Evolutionary conservation across 1,139 yeast genomes (phyloP).

Genomic region (Suhomyces kunorum): DNA sequence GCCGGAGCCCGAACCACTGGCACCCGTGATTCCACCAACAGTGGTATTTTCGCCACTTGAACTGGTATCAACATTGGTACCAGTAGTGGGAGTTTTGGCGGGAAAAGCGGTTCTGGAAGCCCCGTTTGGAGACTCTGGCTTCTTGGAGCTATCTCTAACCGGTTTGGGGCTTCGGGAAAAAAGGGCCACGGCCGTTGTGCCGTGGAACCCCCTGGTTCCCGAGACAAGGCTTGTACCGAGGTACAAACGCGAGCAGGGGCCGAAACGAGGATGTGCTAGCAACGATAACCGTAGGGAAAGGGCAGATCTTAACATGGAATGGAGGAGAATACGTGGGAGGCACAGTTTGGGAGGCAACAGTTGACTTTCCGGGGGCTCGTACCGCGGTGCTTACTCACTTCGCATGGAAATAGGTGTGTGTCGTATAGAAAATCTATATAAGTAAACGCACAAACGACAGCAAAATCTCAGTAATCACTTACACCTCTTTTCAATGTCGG

Average conservation of each 20-base stretch:
- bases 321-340: too few species aligned
- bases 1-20: not conserved
- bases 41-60: not conserved
- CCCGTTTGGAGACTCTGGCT: not conserved
- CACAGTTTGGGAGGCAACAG: too few species aligned
- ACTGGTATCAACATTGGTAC: not conserved
- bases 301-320: not conserved
- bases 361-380: not conserved
- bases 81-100: not conserved
- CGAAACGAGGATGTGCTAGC: not conserved
- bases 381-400: slow-evolving; percentile 1
- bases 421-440: slow-evolving; percentile 9
- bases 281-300: not conserved
- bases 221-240: not conserved
- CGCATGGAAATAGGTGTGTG: slow-evolving; percentile 1
- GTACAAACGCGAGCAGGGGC: not conserved
- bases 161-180: not conserved
- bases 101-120: too few species aligned
- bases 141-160: not conserved
- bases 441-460: slow-evolving; percentile 3
- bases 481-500: slow-evolving; percentile 35
- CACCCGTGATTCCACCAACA: not conserved
- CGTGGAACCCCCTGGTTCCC: not conserved
- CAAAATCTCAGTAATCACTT: slow-evolving; percentile 2
- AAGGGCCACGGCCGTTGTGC: not conserved